These are phyloP conservation scores for Athelia sp. DNA, from an alignment of 1,284 basidiomycete genomes.

Conservation along the genomic window DNA sequence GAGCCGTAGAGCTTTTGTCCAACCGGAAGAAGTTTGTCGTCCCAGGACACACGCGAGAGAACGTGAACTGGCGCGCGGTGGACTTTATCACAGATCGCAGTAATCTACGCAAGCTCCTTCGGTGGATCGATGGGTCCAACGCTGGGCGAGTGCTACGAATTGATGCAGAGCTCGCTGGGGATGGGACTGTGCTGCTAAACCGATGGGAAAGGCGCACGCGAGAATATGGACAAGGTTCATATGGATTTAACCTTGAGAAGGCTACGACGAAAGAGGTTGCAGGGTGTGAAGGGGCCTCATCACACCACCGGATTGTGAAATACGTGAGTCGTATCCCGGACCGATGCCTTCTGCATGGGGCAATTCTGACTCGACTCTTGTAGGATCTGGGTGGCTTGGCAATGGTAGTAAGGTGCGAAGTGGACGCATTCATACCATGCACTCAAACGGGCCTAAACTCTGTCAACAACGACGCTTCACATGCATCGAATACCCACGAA, in stretches of 20 bases:
- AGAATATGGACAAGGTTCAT: conserved; percentile 31
- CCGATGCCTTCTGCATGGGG: not conserved
- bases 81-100: conserved; percentile 59
- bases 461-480: conserved; percentile 26
- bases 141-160: conserved; percentile 44
- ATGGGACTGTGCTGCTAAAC: conserved; percentile 46
- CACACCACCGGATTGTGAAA: conserved; percentile 46
- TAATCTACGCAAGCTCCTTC: conserved; percentile 47
- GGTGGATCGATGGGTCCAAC: conserved; percentile 37
- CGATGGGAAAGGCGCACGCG: conserved; percentile 39
- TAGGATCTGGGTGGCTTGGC: conserved; percentile 24
- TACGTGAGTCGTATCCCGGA: conserved; percentile 33
- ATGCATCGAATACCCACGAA: too few species aligned
- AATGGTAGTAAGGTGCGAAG: conserved; percentile 27
- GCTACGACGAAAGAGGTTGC: conserved; percentile 35
- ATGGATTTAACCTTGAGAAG: conserved; percentile 46
- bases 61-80: conserved; percentile 41
- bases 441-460: conserved; percentile 8
- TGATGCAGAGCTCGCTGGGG: conserved; percentile 49
- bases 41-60: conserved; percentile 8
- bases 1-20: conserved; percentile 37
- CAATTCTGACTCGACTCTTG: not conserved
- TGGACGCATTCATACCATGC: conserved; percentile 26
- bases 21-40: conserved; percentile 4
- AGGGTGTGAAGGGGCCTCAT: conserved; percentile 37